Percentiles rank a stretch among this genome's conserved stretches.
Evolutionary conservation across 2,329 filamentous ascomycete species (phyloP).

Genomic region (Sarocladium kiliense): DNA sequence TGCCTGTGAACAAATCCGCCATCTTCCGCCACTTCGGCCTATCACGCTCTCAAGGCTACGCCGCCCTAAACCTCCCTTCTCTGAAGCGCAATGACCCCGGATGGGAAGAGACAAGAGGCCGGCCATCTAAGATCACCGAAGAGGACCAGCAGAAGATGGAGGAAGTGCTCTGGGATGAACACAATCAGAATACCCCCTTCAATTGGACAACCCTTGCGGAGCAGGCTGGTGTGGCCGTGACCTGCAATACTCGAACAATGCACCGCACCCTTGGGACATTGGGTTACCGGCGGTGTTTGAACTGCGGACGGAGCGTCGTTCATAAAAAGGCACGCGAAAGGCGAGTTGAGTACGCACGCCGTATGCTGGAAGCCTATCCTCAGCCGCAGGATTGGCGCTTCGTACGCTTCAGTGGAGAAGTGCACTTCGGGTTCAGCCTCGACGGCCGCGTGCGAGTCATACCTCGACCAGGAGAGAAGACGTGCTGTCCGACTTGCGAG

Average conservation of each 20-base stretch:
- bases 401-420: constrained; percentile 30
- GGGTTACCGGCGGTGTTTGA: constrained; percentile 28
- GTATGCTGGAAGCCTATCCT: constrained; percentile 26
- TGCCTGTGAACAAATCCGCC: constrained; percentile 33
- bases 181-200: constrained; percentile 23
- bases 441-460: constrained; percentile 30
- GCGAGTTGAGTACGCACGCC: constrained; percentile 27
- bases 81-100: constrained; percentile 30
- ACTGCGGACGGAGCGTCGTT: constrained; percentile 23
- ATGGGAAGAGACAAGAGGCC: constrained; percentile 32
- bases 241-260: constrained; percentile 29
- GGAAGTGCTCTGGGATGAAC: constrained; percentile 30
- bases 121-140: constrained; percentile 28
- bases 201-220: constrained; percentile 29
- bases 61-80: constrained; percentile 26
- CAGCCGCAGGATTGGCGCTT: constrained; percentile 25
- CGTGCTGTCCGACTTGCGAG: constrained; percentile 22
- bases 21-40: constrained; percentile 34
- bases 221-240: constrained; percentile 25
- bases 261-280: constrained; percentile 32
- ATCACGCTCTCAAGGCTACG: constrained; percentile 32
- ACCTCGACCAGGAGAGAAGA: constrained; percentile 27
- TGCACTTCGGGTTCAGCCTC: constrained; percentile 33
- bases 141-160: constrained; percentile 32
- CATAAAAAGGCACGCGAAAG: constrained; percentile 26